phyloP scores from a whole-genome alignment of 139 green algal genomes.

The Auxenochlorella pyrenoidosa region DNA sequence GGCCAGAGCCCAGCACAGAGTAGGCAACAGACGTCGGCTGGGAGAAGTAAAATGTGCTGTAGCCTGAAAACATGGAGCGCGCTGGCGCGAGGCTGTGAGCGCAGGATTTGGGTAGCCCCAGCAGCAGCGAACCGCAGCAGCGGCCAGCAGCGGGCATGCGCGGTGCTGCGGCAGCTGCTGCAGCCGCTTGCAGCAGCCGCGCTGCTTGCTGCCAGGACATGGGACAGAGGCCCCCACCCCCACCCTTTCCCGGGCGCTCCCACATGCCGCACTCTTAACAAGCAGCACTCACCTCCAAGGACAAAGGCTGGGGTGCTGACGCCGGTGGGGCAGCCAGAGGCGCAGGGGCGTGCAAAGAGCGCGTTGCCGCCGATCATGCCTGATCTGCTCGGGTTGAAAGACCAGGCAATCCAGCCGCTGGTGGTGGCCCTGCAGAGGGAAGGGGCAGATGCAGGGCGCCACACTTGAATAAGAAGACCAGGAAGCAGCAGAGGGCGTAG shows the following conservation, averaged over 20 bases:
- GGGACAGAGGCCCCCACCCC: too few relatives aligned
- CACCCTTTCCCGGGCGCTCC: too few relatives aligned
- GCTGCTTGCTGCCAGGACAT: too few relatives aligned
- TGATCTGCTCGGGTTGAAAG: neutral
- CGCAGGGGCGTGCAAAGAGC: neutral
- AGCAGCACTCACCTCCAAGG: neutral
- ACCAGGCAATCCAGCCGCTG: neutral
- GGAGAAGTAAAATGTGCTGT: neutral
- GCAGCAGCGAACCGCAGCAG: too few relatives aligned
- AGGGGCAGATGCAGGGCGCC: neutral
- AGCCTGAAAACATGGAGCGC: neutral
- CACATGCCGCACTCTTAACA: neutral
- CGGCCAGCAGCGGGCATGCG: neutral
- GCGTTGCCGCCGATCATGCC: neutral
- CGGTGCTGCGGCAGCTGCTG: too few relatives aligned
- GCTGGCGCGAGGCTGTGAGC: neutral
- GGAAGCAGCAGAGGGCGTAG: neutral
- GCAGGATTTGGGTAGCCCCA: neutral
- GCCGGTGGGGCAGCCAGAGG: slow-evolving; percentile 7
- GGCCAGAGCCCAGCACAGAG: neutral
- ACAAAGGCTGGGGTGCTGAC: neutral
- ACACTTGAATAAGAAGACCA: neutral
- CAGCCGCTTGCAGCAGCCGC: neutral
- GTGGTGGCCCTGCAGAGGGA: neutral
- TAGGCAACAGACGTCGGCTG: neutral